These are phyloP conservation scores for Aspergillus sclerotiicarbonarius DNA, from an alignment of 495 filamentous ascomycete species.

Conservation along the genomic window DNA sequence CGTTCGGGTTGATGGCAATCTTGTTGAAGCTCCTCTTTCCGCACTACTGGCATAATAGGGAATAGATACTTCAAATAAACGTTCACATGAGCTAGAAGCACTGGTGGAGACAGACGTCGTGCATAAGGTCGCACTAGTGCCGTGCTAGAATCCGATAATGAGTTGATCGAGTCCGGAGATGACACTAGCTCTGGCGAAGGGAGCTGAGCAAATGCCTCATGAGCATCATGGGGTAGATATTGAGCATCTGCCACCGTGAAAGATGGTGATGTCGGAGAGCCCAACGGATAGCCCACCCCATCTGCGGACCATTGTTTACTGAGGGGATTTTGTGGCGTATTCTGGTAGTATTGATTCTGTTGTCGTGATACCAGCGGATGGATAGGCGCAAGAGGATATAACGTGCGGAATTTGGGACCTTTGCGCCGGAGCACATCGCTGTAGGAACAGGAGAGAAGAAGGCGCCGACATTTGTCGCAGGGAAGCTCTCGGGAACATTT, in stretches of 20 bases:
- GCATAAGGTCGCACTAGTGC: conserved; percentile 19
- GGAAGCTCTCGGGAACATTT: conserved; percentile 44
- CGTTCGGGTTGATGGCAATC: conserved; percentile 58
- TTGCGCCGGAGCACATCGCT: conserved; percentile 44
- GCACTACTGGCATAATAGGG: conserved; percentile 76
- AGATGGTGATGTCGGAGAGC: conserved; percentile 32
- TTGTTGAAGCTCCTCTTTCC: conserved; percentile 63
- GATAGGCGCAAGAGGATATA: conserved; percentile 44
- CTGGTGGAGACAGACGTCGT: conserved; percentile 33
- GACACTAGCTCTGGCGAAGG: conserved; percentile 39
- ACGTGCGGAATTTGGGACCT: conserved; percentile 45
- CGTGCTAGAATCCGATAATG: conserved; percentile 29
- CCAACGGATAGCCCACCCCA: conserved; percentile 18
- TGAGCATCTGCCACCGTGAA: conserved; percentile 26
- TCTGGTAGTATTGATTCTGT: conserved; percentile 8
- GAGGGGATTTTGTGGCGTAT: conserved; percentile 17
- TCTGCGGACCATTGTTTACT: conserved; percentile 24
- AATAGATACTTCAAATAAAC: conserved; percentile 64
- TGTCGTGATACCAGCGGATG: conserved; percentile 33
- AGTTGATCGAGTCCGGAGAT: conserved; percentile 40
- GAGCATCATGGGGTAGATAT: conserved; percentile 24
- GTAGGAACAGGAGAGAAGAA: conserved; percentile 47
- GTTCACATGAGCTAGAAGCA: conserved; percentile 44
- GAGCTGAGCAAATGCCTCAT: conserved; percentile 29
- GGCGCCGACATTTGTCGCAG: conserved; percentile 45